phyloP scores from a whole-genome alignment of 208 protist species.

The Leishmania lainsoni region DNA sequence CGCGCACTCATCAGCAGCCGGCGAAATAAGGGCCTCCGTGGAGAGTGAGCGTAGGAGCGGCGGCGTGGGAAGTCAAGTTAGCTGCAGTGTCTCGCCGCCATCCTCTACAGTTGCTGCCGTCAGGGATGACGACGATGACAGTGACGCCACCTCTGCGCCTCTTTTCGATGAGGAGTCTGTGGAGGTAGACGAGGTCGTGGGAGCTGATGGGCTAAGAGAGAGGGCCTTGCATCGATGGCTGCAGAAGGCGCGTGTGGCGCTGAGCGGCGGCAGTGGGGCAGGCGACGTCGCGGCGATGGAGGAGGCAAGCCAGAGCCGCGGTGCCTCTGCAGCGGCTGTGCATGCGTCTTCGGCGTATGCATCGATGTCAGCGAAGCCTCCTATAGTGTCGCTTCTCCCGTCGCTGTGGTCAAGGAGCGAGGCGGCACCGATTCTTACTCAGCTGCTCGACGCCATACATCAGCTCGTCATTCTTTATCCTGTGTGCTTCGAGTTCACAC shows the following conservation, averaged over 20 bases:
- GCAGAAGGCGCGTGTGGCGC: background rate
- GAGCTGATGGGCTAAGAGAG: background rate
- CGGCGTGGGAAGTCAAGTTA: background rate
- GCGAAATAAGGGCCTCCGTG: background rate
- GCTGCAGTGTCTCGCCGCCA: background rate
- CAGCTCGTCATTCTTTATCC: constrained; percentile 93
- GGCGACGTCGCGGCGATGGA: background rate
- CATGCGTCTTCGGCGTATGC: background rate
- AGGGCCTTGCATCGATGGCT: constrained; percentile 3
- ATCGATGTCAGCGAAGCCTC: background rate
- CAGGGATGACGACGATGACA: constrained; percentile 3
- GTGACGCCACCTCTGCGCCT: background rate
- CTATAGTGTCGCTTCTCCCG: background rate
- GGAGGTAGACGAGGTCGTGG: background rate
- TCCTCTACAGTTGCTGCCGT: background rate
- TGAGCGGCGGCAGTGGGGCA: background rate
- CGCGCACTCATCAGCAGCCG: constrained; percentile 1
- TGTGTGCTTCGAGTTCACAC: constrained; percentile 92
- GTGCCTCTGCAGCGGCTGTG: background rate
- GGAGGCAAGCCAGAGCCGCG: background rate
- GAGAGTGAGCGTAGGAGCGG: constrained; percentile 4
- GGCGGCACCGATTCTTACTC: constrained; percentile 89
- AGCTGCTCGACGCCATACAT: constrained; percentile 94
- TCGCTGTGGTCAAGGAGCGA: constrained; percentile 10
- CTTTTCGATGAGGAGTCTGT: background rate